Conservation (phyloP, 805 yeast species). For the Zygoascus biomembranicola region DNA sequence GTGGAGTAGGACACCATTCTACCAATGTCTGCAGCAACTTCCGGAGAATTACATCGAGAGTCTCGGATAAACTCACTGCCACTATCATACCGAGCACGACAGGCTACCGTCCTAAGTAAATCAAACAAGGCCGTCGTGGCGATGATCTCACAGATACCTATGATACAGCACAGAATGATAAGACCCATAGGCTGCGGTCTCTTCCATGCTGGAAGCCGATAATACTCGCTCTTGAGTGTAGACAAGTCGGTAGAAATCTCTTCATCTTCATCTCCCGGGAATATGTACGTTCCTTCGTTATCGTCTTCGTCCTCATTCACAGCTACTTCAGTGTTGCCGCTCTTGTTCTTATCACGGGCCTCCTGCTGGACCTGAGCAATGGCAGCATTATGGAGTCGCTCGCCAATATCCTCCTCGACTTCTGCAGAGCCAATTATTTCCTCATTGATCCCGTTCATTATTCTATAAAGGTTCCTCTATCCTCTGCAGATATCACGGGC, state of each 20-base stretch:
- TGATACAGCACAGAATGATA: not conserved
- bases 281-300: not conserved
- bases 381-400: not conserved
- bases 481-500: too few relatives aligned
- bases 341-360: not conserved
- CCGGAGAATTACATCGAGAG: conserved; percentile 12
- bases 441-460: too few relatives aligned
- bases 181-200: conserved; percentile 8
- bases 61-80: conserved; percentile 4
- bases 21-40: conserved; percentile 9
- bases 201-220: not conserved
- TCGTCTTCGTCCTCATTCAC: not conserved
- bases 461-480: too few relatives aligned
- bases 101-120: conserved; percentile 4
- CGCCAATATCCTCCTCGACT: not conserved
- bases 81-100: not conserved
- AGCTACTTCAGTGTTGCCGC: not conserved
- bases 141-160: not conserved
- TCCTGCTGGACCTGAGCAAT: too few relatives aligned
- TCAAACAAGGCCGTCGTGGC: conserved; percentile 10
- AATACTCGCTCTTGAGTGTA: conserved; percentile 7
- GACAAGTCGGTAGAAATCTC: not conserved
- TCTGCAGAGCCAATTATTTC: not conserved
- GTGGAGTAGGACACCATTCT: conserved; percentile 6
- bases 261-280: not conserved